phyloP scores from a whole-genome alignment of 2,329 filamentous ascomycete genomes.

The Corniculantispora saksenae region DNA sequence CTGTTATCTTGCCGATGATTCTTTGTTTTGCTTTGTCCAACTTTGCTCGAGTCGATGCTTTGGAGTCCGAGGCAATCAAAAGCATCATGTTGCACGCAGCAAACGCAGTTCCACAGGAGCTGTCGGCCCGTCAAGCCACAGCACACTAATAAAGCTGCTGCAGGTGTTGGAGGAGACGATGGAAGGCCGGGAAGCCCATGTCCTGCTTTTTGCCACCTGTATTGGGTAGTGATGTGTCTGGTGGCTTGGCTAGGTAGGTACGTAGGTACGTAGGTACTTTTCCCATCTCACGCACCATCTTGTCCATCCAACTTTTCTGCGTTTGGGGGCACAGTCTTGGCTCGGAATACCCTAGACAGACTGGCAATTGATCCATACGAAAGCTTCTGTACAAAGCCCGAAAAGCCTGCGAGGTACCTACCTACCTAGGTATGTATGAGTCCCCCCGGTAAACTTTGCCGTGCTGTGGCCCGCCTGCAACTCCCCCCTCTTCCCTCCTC shows the following conservation, averaged over 20 bases:
- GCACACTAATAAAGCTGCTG: not conserved
- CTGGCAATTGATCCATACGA: too few species aligned
- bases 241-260: too few species aligned
- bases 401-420: not conserved
- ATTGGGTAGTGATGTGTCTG: too few species aligned
- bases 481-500: not conserved
- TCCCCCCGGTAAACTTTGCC: not conserved
- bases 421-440: too few species aligned
- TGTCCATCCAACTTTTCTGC: too few species aligned
- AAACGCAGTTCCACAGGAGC: not conserved
- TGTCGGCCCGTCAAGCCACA: constrained; percentile 12
- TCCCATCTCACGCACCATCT: too few species aligned
- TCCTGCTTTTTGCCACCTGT: not conserved
- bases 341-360: too few species aligned
- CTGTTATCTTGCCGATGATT: not conserved
- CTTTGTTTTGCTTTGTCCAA: not conserved
- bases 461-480: not conserved
- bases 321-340: too few species aligned
- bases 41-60: not conserved
- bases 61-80: not conserved
- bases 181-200: too few species aligned
- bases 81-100: not conserved
- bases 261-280: too few species aligned
- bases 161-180: not conserved
- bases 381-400: too few species aligned